Percentiles rank a stretch among this genome's conserved stretches.
phyloP scores from a whole-genome alignment of 2,329 filamentous ascomycete species.

The Phaeophleospora eucalypticola region DNA sequence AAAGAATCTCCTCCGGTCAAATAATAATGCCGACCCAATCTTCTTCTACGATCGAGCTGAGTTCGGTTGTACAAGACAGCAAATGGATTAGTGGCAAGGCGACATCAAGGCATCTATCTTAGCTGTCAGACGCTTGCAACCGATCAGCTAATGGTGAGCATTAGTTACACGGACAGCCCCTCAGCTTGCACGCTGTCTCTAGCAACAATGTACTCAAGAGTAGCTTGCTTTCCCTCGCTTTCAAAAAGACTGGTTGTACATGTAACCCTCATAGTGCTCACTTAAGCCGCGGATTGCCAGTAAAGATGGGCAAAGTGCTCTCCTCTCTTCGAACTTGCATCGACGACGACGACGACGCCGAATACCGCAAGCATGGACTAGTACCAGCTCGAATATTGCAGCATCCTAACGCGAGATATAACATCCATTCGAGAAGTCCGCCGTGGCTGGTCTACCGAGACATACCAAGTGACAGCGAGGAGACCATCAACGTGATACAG shows the following conservation, averaged over 20 bases:
- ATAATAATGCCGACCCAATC: not conserved
- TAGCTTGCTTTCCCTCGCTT: not conserved
- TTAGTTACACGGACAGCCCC: not conserved
- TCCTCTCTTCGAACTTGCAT: not conserved
- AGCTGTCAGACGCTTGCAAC: not conserved
- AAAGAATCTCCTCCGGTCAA: not conserved
- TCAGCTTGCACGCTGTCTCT: not conserved
- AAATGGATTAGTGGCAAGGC: not conserved
- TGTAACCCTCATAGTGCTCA: not conserved
- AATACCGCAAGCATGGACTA: not conserved
- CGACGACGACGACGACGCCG: not conserved
- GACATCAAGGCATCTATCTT: not conserved
- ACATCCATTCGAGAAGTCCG: not conserved
- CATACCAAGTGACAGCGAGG: not conserved
- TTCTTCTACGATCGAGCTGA: not conserved
- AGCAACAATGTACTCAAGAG: not conserved
- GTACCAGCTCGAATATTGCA: not conserved
- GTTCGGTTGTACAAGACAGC: not conserved
- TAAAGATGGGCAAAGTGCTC: not conserved
- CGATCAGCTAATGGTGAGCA: not conserved
- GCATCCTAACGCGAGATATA: not conserved
- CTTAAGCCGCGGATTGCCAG: not conserved
- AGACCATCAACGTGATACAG: not conserved
- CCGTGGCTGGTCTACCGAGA: not conserved
- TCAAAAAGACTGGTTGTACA: not conserved